Conservation (phyloP, 2,329 filamentous ascomycete species). For the Paracoccidioides lutzii region DNA sequence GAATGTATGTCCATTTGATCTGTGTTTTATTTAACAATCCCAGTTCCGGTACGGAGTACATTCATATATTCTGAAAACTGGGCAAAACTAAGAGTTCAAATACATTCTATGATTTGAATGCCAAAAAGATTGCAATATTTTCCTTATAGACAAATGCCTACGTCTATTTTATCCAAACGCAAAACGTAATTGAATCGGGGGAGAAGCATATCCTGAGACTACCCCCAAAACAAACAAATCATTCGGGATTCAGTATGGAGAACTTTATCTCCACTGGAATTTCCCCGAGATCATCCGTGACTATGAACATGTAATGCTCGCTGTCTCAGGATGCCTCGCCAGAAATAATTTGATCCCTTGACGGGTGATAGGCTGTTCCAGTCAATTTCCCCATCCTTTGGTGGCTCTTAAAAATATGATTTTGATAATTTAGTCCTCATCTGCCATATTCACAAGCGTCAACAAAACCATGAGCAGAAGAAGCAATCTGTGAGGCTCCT, state of each 20-base stretch:
- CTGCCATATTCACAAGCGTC: conserved; percentile 37
- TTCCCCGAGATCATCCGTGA: conserved; percentile 20
- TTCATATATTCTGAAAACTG: too few species aligned
- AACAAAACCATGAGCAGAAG: conserved; percentile 28
- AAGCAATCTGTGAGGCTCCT: conserved; percentile 35
- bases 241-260: conserved; percentile 15
- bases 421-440: conserved; percentile 34
- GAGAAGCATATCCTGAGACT: too few species aligned
- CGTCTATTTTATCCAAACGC: too few species aligned
- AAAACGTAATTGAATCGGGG: too few species aligned
- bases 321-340: conserved; percentile 29
- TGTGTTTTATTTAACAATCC: too few species aligned
- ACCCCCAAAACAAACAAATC: not conserved
- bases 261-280: conserved; percentile 15
- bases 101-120: too few species aligned
- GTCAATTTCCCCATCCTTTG: conserved; percentile 21
- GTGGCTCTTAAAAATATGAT: conserved; percentile 25
- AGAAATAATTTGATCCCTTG: conserved; percentile 22
- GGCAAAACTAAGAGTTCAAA: too few species aligned
- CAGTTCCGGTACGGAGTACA: too few species aligned
- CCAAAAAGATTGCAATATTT: too few species aligned
- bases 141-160: too few species aligned
- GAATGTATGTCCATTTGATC: too few species aligned
- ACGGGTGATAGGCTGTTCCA: conserved; percentile 25
- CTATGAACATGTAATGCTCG: conserved; percentile 17